phyloP scores from a whole-genome alignment of 257 asterid genomes.

The Thymus mandschuricus region DNA sequence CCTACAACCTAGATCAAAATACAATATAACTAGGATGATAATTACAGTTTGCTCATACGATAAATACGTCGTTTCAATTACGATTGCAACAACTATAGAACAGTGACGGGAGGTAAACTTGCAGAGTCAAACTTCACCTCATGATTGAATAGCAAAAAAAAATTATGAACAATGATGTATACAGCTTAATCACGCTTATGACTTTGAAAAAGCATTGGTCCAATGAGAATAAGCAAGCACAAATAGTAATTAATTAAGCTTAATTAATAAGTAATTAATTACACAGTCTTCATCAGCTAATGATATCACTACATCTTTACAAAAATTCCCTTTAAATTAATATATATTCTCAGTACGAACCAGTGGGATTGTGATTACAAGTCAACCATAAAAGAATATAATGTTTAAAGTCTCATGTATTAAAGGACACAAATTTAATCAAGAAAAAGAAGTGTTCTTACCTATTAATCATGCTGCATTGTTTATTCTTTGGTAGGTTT shows the following conservation, averaged over 20 bases:
- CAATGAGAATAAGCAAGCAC: background rate
- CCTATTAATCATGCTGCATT: background rate
- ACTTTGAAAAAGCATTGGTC: constrained; percentile 26
- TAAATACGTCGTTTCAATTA: background rate
- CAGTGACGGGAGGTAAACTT: background rate
- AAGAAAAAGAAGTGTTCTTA: background rate
- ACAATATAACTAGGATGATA: background rate
- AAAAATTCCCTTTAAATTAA: background rate
- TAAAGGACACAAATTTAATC: background rate
- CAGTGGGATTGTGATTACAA: constrained; percentile 19
- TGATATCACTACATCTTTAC: constrained; percentile 17
- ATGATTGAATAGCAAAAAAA: background rate
- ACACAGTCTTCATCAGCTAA: constrained; percentile 27
- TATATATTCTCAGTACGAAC: constrained; percentile 7
- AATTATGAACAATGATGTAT: background rate
- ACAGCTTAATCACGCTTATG: constrained; percentile 24
- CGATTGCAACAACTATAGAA: background rate
- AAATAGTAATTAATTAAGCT: background rate
- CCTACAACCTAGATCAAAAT: background rate
- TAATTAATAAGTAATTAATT: no score
- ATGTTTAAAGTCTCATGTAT: constrained; percentile 5
- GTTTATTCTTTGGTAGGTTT: constrained; percentile 53
- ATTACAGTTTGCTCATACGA: background rate
- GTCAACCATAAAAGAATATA: constrained; percentile 31
- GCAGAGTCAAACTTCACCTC: constrained; percentile 25